Evolutionary conservation across 1,139 yeast species (phyloP).

Genomic region (Candida glucosophila): DNA sequence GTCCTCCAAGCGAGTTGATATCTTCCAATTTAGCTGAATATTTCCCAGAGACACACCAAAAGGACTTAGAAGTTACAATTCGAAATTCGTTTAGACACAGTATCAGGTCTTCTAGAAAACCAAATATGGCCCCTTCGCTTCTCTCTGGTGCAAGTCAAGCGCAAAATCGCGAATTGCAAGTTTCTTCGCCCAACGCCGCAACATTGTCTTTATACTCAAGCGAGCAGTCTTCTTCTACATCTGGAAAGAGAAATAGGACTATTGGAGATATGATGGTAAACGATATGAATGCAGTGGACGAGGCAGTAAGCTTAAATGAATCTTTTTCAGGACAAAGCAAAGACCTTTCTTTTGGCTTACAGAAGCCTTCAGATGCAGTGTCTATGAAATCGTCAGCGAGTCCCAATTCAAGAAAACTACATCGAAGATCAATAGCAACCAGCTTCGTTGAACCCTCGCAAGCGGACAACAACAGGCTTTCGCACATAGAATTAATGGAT

Average conservation of each 20-base stretch:
- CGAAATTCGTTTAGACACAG: conserved; percentile 77
- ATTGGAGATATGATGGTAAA: conserved; percentile 64
- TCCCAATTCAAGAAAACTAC: not conserved
- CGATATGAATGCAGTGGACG: conserved; percentile 52
- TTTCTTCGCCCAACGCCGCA: conserved; percentile 17
- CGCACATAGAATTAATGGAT: conserved; percentile 42
- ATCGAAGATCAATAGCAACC: no score
- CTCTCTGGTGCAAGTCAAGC: conserved; percentile 12
- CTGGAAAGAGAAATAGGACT: conserved; percentile 23
- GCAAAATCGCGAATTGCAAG: conserved; percentile 9
- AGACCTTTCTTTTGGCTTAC: conserved; percentile 2
- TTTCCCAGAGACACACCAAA: conserved; percentile 77
- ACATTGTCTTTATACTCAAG: conserved; percentile 16
- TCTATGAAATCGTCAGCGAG: not conserved
- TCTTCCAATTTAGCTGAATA: conserved; percentile 85
- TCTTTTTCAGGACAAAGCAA: conserved; percentile 12
- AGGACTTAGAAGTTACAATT: conserved; percentile 70
- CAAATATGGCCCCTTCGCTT: conserved; percentile 20
- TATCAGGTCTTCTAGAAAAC: conserved; percentile 44
- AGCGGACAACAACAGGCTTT: conserved; percentile 26
- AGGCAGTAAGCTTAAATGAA: conserved; percentile 38
- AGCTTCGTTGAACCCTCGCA: conserved; percentile 17
- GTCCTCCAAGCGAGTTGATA: conserved; percentile 91
- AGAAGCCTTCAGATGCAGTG: conserved; percentile 2
- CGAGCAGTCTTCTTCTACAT: conserved; percentile 9